A percentile compares a stretch with the other conserved stretches of the same genome.
phyloP scores from a whole-genome alignment of 2,329 filamentous ascomycete species.

The Pseudogymnoascus sp. region DNA sequence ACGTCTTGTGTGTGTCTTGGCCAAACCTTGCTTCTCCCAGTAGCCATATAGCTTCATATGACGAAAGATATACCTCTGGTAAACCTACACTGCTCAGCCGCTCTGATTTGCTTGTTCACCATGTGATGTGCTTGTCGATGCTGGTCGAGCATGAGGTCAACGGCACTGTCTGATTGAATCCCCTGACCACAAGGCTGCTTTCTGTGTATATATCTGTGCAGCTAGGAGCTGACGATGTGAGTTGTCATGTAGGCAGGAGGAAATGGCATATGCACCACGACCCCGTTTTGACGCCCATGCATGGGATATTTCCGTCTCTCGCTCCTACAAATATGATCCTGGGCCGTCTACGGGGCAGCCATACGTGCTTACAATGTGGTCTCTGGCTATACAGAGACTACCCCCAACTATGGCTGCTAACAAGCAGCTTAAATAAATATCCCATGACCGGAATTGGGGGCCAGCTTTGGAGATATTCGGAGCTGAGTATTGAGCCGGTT shows the following conservation, averaged over 20 bases:
- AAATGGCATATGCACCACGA: not conserved
- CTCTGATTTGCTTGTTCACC: constrained; percentile 26
- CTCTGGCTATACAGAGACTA: not conserved
- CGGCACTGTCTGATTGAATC: constrained; percentile 39
- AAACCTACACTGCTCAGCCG: constrained; percentile 45
- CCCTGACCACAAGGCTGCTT: not conserved
- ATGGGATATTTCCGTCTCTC: not conserved
- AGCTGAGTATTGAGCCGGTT: not conserved
- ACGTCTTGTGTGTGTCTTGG: not conserved
- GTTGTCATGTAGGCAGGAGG: not conserved
- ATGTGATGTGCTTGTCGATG: constrained; percentile 15
- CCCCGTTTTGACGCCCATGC: not conserved
- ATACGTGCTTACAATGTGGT: not conserved
- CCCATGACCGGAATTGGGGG: not conserved
- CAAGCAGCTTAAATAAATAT: not conserved
- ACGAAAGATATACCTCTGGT: constrained; percentile 36
- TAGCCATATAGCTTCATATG: constrained; percentile 8
- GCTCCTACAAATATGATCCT: not conserved
- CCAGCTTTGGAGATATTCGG: not conserved
- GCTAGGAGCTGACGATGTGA: not conserved
- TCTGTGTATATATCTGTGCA: not conserved
- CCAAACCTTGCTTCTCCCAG: constrained; percentile 20
- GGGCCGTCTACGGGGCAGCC: not conserved
- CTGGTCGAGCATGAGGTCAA: constrained; percentile 44
- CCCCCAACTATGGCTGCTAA: not conserved